These are phyloP conservation scores for Lecanicillium sp. DNA, from an alignment of 2,329 filamentous ascomycete genomes.

Conservation along the genomic window DNA sequence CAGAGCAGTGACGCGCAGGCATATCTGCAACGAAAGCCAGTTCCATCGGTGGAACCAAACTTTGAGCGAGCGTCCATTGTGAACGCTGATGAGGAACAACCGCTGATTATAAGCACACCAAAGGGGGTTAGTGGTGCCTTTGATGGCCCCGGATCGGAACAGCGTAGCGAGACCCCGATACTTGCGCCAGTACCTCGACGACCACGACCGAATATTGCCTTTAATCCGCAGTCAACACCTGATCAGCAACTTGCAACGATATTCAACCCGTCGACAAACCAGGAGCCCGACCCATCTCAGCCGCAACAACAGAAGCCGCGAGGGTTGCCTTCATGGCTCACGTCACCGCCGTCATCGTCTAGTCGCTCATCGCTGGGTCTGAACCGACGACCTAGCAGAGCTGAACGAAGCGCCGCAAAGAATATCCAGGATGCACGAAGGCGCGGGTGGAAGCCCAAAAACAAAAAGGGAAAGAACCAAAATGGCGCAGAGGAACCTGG, in stretches of 20 bases:
- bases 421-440: constrained; percentile 54
- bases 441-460: constrained; percentile 43
- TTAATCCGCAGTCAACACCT: constrained; percentile 10
- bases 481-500: constrained; percentile 25
- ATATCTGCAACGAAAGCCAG: background rate
- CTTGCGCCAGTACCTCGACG: constrained; percentile 45
- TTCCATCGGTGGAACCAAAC: background rate
- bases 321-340: constrained; percentile 24
- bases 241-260: constrained; percentile 3
- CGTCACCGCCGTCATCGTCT: constrained; percentile 24
- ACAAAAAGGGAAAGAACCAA: constrained; percentile 31
- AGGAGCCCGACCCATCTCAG: background rate
- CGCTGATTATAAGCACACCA: constrained; percentile 54
- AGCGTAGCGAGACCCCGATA: constrained; percentile 33
- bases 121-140: constrained; percentile 45
- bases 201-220: constrained; percentile 25
- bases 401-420: constrained; percentile 51
- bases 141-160: constrained; percentile 31
- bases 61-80: constrained; percentile 2
- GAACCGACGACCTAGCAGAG: constrained; percentile 42
- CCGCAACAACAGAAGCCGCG: constrained; percentile 9
- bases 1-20: constrained; percentile 3
- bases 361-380: constrained; percentile 33
- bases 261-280: too few relatives aligned
- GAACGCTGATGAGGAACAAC: constrained; percentile 33